Evolutionary conservation across 1,284 basidiomycete genomes (phyloP).

Genomic region (Boletus smithii): DNA sequence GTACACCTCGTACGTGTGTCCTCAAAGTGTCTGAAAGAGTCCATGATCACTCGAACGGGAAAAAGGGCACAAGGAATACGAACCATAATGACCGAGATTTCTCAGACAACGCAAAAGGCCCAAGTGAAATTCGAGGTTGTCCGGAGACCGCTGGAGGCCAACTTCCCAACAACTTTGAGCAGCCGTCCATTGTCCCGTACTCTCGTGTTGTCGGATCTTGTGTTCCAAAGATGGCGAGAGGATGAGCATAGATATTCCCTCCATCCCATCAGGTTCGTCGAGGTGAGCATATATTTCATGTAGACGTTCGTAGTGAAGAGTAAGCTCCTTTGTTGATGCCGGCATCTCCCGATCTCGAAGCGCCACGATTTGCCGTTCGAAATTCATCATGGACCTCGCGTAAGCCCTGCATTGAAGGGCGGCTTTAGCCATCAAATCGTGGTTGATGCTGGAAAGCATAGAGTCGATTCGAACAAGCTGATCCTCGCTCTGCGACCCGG

Average conservation of each 20-base stretch:
- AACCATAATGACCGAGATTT: constrained; percentile 96
- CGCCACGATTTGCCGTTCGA: constrained; percentile 76
- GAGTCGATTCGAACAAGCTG: constrained; percentile 73
- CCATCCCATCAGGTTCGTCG: constrained; percentile 99
- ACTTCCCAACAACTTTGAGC: constrained; percentile 99
- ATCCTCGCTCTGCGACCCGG: constrained; percentile 44
- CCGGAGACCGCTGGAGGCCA: constrained; percentile 86
- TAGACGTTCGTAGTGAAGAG: constrained; percentile 84
- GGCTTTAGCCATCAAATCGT: constrained; percentile 88
- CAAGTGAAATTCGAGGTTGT: constrained; percentile 86
- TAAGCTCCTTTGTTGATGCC: constrained; percentile 52
- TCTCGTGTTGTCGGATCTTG: constrained; percentile 98
- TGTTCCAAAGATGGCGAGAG: constrained; percentile 90
- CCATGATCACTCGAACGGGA: neutral
- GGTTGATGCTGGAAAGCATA: constrained; percentile 80
- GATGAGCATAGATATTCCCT: constrained; percentile 90
- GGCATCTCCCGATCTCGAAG: constrained; percentile 43
- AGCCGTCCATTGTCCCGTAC: constrained; percentile 95
- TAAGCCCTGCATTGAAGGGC: constrained; percentile 94
- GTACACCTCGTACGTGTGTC: constrained; percentile 91
- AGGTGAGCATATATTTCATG: constrained; percentile 96
- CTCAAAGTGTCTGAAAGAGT: constrained; percentile 77
- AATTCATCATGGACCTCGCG: constrained; percentile 92
- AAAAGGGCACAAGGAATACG: constrained; percentile 24
- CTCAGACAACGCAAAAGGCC: constrained; percentile 90